These are phyloP conservation scores for Microsporum canis DNA, from an alignment of 2,329 filamentous ascomycete species.

Conservation along the genomic window DNA sequence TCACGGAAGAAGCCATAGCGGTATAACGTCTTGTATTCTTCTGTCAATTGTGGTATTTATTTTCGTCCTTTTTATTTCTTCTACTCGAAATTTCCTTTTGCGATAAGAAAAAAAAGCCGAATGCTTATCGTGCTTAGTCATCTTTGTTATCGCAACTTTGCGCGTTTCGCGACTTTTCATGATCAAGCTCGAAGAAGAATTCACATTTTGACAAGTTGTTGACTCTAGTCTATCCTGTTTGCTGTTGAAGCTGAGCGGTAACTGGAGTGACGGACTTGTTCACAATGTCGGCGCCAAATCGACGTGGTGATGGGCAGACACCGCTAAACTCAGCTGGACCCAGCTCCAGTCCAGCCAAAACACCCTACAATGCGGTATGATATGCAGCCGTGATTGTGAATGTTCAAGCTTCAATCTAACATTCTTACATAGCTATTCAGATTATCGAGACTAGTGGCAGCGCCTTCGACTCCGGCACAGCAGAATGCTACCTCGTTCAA, in stretches of 20 bases:
- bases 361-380: slow-evolving; percentile 3
- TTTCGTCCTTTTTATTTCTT: not conserved
- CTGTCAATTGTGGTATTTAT: not conserved
- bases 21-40: not conserved
- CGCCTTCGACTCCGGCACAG: slow-evolving; percentile 29
- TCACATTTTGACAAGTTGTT: not conserved
- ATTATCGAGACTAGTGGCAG: slow-evolving; percentile 16
- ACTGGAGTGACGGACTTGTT: not conserved
- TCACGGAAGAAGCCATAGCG: not conserved
- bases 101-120: not conserved
- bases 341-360: slow-evolving; percentile 1
- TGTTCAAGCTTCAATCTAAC: not conserved
- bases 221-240: not conserved
- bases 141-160: not conserved
- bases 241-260: not conserved
- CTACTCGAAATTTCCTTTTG: not conserved
- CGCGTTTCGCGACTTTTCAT: not conserved
- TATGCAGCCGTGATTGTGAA: not conserved
- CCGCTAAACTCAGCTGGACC: not conserved
- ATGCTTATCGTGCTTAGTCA: slow-evolving; percentile 2
- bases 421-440: not conserved
- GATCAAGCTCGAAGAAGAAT: not conserved
- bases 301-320: not conserved
- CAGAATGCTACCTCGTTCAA: slow-evolving; percentile 15
- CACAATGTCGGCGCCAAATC: not conserved